These are phyloP conservation scores for Rutstroemia sp. DNA, from an alignment of 2,329 filamentous ascomycete genomes.

Conservation along the genomic window DNA sequence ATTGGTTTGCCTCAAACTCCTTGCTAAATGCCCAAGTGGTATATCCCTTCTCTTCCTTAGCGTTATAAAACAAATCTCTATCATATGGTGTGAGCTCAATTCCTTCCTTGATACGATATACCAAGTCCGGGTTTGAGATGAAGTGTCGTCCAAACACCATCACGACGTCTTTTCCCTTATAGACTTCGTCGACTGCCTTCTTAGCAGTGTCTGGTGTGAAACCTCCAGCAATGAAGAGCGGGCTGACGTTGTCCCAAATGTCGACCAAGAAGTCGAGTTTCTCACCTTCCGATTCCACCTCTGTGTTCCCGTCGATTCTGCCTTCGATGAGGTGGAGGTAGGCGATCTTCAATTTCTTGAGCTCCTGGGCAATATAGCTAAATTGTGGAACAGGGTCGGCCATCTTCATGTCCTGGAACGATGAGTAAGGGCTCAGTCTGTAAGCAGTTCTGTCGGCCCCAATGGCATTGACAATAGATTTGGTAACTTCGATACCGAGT, in stretches of 20 bases:
- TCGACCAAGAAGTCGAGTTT: conserved; percentile 38
- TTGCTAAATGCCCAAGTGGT: conserved; percentile 30
- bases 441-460: conserved; percentile 48
- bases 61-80: conserved; percentile 32
- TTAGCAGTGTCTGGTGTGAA: conserved; percentile 35
- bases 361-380: conserved; percentile 43
- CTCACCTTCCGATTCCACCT: conserved; percentile 32
- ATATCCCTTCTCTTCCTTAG: conserved; percentile 30
- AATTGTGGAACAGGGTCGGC: conserved; percentile 57
- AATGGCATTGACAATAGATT: conserved; percentile 41
- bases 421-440: conserved; percentile 52
- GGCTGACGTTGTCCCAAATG: conserved; percentile 36
- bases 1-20: conserved; percentile 22
- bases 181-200: conserved; percentile 32
- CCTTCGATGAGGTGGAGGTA: conserved; percentile 58
- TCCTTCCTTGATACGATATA: conserved; percentile 34
- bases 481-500: conserved; percentile 46
- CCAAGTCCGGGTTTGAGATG: conserved; percentile 39
- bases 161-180: conserved; percentile 29
- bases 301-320: conserved; percentile 25
- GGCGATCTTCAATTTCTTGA: conserved; percentile 46
- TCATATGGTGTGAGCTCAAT: conserved; percentile 34
- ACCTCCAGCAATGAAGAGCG: conserved; percentile 44
- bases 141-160: conserved; percentile 39
- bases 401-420: conserved; percentile 59